Evolutionary conservation across 2,329 filamentous ascomycete genomes (phyloP).

Genomic region (Cordyceps cicadae): DNA sequence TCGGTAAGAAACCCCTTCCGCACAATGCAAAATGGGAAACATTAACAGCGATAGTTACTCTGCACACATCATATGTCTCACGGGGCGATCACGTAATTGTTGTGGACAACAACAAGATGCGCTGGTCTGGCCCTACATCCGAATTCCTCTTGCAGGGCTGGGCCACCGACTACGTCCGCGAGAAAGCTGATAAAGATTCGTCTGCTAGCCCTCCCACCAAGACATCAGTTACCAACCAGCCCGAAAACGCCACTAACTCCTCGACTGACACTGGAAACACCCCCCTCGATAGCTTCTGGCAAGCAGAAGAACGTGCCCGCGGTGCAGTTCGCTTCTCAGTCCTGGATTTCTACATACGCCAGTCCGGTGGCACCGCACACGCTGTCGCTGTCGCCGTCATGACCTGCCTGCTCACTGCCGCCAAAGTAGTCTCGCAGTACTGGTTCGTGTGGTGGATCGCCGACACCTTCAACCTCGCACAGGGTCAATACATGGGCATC

Average conservation of each 20-base stretch:
- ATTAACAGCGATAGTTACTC: not conserved
- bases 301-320: conserved; percentile 1
- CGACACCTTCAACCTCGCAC: not conserved
- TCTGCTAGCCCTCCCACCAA: not conserved
- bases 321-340: not conserved
- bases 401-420: not conserved
- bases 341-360: not conserved
- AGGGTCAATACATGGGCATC: conserved; percentile 2
- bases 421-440: conserved; percentile 5
- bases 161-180: not conserved
- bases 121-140: not conserved
- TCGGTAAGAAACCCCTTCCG: not conserved
- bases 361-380: not conserved
- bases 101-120: not conserved
- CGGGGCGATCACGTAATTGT: conserved; percentile 2
- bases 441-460: conserved; percentile 11
- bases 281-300: not conserved
- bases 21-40: not conserved
- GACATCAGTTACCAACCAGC: not conserved
- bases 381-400: not conserved
- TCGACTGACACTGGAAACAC: not conserved
- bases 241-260: not conserved
- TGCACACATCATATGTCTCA: not conserved
- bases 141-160: not conserved
- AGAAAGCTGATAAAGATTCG: not conserved